phyloP scores from a whole-genome alignment of 768 basidiomycete species.

The Mycena albidolilacea region DNA sequence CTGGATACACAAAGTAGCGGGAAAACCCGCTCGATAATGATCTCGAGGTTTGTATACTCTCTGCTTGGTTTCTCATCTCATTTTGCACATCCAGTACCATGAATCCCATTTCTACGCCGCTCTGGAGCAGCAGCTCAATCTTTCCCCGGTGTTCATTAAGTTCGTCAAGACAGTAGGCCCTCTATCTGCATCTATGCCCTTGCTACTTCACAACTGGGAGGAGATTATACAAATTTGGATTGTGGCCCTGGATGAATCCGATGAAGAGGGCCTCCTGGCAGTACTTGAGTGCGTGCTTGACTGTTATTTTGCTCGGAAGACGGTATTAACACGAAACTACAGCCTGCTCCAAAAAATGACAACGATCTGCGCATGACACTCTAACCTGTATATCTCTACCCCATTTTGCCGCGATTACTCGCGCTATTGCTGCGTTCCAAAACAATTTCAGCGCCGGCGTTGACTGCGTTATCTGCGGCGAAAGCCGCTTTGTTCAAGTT shows the following conservation, averaged over 20 bases:
- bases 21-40: constrained; percentile 75
- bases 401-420: constrained; percentile 69
- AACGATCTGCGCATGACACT: constrained; percentile 86
- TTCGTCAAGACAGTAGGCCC: constrained; percentile 75
- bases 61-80: constrained; percentile 38
- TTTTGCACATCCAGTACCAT: constrained; percentile 68
- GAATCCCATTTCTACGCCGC: constrained; percentile 85
- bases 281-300: constrained; percentile 77
- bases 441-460: constrained; percentile 67
- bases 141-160: constrained; percentile 79
- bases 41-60: constrained; percentile 60
- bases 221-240: constrained; percentile 79
- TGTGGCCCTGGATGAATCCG: constrained; percentile 66
- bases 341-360: constrained; percentile 86
- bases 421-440: constrained; percentile 66
- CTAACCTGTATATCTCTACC: constrained; percentile 69
- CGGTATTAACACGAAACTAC: constrained; percentile 34
- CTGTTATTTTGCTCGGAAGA: constrained; percentile 9
- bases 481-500: constrained; percentile 82
- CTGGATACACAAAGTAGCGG: too few species aligned
- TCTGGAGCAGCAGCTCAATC: constrained; percentile 81
- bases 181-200: constrained; percentile 81
- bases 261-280: constrained; percentile 80
- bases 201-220: constrained; percentile 85
- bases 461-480: constrained; percentile 76